Evolutionary conservation across 805 yeast genomes (phyloP).

Genomic region (Scheffersomyces amazonensis): DNA sequence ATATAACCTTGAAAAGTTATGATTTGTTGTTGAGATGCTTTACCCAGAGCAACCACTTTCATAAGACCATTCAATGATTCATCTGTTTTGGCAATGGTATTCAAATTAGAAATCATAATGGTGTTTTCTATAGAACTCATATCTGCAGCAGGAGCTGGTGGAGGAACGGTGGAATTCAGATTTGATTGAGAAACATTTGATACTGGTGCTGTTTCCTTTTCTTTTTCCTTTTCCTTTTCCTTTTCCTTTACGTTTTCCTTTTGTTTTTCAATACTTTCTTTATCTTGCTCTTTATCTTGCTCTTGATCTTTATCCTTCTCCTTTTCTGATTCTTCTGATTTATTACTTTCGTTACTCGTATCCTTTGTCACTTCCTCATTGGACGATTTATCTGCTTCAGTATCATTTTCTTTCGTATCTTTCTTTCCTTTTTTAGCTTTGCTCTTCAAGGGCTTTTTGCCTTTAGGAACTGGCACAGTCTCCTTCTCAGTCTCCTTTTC

Average conservation of each 20-base stretch:
- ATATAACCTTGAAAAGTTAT: constrained; percentile 78
- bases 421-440: not conserved
- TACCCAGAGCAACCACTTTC: constrained; percentile 84
- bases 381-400: not conserved
- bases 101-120: constrained; percentile 81
- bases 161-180: constrained; percentile 4
- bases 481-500: no score
- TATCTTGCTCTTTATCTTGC: not conserved
- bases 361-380: no score
- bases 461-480: no score
- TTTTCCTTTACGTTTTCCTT: no score
- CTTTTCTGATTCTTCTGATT: no score
- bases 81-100: constrained; percentile 76
- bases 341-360: no score
- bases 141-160: constrained; percentile 27
- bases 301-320: no score
- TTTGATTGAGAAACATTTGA: not conserved
- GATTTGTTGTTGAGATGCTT: constrained; percentile 70
- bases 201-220: not conserved
- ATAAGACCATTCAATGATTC: constrained; percentile 65
- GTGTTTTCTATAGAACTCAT: constrained; percentile 64
- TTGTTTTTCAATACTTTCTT: not conserved
- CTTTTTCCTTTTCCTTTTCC: not conserved
- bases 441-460: not conserved
- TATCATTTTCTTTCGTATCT: not conserved